Conservation (phyloP, 2,329 filamentous ascomycete genomes). For the Clonostachys rhizophaga region DNA sequence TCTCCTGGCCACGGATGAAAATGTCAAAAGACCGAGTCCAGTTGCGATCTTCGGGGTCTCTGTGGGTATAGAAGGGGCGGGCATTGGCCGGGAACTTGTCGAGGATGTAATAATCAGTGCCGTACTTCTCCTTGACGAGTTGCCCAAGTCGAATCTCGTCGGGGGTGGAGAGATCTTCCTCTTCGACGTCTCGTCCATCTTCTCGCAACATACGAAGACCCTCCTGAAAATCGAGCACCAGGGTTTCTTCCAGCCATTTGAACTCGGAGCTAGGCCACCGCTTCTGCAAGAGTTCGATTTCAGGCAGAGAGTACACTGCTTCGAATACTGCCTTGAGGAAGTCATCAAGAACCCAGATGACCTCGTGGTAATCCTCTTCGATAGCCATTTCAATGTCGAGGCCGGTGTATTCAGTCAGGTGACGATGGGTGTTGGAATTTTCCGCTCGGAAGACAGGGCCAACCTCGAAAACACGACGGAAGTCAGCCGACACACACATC, state of each 20-base stretch:
- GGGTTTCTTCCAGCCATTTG: constrained; percentile 81
- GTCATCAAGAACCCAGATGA: constrained; percentile 71
- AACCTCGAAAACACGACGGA: constrained; percentile 78
- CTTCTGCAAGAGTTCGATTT: constrained; percentile 74
- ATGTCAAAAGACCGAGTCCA: constrained; percentile 94
- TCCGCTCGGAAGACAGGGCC: constrained; percentile 79
- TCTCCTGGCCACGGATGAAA: constrained; percentile 89
- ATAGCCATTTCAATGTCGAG: constrained; percentile 92
- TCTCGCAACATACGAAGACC: constrained; percentile 78
- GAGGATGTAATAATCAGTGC: constrained; percentile 88
- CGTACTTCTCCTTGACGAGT: constrained; percentile 79
- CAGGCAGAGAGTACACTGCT: constrained; percentile 42
- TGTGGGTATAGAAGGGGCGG: constrained; percentile 89
- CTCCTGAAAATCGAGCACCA: constrained; percentile 74
- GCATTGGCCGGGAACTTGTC: constrained; percentile 87
- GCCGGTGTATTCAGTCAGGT: constrained; percentile 91
- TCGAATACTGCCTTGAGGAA: constrained; percentile 71
- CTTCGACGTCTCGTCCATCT: constrained; percentile 70
- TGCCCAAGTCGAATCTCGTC: constrained; percentile 84
- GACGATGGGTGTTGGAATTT: constrained; percentile 92
- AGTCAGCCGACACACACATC: constrained; percentile 86
- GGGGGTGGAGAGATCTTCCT: constrained; percentile 76
- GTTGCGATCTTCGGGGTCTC: constrained; percentile 64
- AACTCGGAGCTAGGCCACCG: constrained; percentile 86
- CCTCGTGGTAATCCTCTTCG: constrained; percentile 84